These are phyloP conservation scores for Phytophthora fragariae DNA, from an alignment of 352 stramenopile species.

Conservation along the genomic window DNA sequence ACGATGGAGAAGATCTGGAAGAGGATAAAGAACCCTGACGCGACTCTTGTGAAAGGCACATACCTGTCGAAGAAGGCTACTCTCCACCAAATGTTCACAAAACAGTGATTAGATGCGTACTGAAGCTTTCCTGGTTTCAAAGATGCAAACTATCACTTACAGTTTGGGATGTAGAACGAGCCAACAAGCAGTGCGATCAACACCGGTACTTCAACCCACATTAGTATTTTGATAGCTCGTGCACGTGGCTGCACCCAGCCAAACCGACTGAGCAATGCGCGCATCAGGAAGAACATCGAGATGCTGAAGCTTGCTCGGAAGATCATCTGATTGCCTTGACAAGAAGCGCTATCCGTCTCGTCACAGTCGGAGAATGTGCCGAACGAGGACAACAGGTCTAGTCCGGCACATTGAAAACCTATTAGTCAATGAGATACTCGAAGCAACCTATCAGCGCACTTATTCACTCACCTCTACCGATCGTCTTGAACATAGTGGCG, in stretches of 20 bases:
- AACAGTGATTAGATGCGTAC: neutral
- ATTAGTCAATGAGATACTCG: neutral
- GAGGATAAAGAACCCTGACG: conserved; percentile 77
- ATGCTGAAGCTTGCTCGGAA: conserved; percentile 78
- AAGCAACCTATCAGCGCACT: neutral
- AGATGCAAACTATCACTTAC: conserved; percentile 28
- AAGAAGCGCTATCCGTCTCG: conserved; percentile 44
- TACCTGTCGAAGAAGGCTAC: conserved; percentile 77
- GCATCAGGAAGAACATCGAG: conserved; percentile 59
- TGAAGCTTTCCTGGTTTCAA: neutral
- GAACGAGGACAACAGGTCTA: conserved; percentile 50
- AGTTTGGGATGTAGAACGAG: conserved; percentile 78
- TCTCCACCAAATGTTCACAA: neutral
- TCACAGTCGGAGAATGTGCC: conserved; percentile 76
- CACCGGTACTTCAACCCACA: conserved; percentile 54
- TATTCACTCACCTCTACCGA: conserved; percentile 54
- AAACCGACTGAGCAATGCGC: conserved; percentile 58
- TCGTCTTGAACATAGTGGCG: conserved; percentile 65
- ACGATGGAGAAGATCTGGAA: conserved; percentile 86
- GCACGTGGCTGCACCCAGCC: conserved; percentile 32
- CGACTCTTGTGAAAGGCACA: conserved; percentile 56
- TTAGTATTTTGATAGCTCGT: conserved; percentile 41
- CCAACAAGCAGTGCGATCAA: conserved; percentile 63
- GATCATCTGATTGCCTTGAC: conserved; percentile 73
- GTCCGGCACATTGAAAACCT: neutral